Evolutionary conservation across 495 filamentous ascomycete species (phyloP), one percentile per base, ranked within the genome.

Genomic region (Amphirosellinia nigrospora): DNA sequence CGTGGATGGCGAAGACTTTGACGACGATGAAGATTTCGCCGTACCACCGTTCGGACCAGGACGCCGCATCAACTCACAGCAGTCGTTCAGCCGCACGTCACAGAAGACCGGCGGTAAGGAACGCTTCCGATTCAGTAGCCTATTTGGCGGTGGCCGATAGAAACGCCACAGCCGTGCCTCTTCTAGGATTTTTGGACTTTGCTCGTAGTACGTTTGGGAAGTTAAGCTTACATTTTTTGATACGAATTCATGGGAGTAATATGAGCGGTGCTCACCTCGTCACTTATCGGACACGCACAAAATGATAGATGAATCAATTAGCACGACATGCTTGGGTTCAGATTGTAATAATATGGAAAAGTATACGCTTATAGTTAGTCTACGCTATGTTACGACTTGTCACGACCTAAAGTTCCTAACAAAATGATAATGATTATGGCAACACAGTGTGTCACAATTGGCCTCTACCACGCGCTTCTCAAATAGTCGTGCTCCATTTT

Each of bases 51-150:
- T 68, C 28, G 72, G 70, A 2, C 64, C 75, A 11, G 69, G 73
- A 16, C 68, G 74, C 10, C 76, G 76, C 59, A 74, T 78, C 67
- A 76, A 74, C 46, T 78, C 76, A n/a, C 76, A 78, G 66, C 76
- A 78, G 62, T 78, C 76, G 2, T 78, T 78, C 39, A 71, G 76
- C 4, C 70, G 74, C 23, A 61, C 66, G 2, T 78, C 76, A 19
- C 76, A 76, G 48, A 76, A 76, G 70, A 63, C 70, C 46, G 69
- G 36, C 28, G 52, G 63, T 16, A 74, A 74, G 21, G 71, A 74
- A n/a, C 73, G 74, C 6, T 78, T 78, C 58, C 74, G 76, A 0
- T 78, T 78, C 46, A 78, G 76, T 45, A 66, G n/a, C 62, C 46
- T 78, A 41, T 76, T 76, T 43, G 71, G 76, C 30, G 69, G 70